Conservation (phyloP, 139 green algal genomes). For the Coelastrella sp. region DNA sequence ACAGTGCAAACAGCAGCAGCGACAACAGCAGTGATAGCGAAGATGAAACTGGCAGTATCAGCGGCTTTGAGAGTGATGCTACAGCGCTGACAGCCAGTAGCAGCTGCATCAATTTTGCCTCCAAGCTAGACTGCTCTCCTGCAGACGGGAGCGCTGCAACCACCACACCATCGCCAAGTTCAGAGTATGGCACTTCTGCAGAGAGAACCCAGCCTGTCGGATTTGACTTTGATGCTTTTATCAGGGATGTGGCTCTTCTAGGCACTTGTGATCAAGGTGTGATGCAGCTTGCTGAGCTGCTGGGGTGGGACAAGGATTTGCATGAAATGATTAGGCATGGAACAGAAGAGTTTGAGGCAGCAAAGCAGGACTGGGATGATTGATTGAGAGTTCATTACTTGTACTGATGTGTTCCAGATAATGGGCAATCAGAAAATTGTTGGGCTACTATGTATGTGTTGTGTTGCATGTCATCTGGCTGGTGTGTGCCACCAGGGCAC, state of each 20-base stretch:
- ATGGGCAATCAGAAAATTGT: neutral
- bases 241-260: conserved; percentile 72
- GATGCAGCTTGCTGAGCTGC: conserved; percentile 59
- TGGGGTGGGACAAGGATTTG: conserved; percentile 78
- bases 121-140: too few relatives aligned
- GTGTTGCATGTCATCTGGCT: too few relatives aligned
- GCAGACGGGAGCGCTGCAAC: too few relatives aligned
- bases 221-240: conserved; percentile 42
- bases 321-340: conserved; percentile 51
- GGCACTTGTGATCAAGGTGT: conserved; percentile 78
- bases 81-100: conserved; percentile 28
- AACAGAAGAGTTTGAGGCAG: conserved; percentile 2
- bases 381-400: neutral
- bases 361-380: conserved; percentile 5
- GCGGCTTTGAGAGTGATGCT: conserved; percentile 33
- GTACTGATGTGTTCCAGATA: neutral
- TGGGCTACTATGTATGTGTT: neutral
- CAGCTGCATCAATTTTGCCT: neutral
- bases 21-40: conserved; percentile 45
- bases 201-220: neutral
- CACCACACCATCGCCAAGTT: neutral
- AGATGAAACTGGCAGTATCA: conserved; percentile 11
- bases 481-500: too few relatives aligned
- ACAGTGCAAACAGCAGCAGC: conserved; percentile 10
- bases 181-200: conserved; percentile 2